Evolutionary conservation across 257 asterid genomes (phyloP).

Genomic region (Echites panduratus): DNA sequence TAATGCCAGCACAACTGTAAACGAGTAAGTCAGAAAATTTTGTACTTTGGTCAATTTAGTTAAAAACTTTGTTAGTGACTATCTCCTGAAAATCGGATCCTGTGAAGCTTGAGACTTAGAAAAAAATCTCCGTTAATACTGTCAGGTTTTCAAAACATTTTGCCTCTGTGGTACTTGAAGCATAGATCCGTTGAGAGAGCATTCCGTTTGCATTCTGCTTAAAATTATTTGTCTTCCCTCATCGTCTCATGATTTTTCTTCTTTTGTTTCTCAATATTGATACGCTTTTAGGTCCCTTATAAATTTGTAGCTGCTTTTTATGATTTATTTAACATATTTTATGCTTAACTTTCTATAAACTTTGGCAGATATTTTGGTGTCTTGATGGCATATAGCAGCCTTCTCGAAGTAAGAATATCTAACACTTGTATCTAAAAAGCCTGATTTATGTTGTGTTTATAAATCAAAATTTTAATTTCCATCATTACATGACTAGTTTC

Average conservation of each 20-base stretch:
- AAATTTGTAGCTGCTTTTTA: not conserved
- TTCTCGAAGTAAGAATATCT: slow-evolving; percentile 32
- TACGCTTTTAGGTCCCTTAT: not conserved
- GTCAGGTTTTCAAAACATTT: not conserved
- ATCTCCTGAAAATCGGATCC: not conserved
- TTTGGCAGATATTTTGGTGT: slow-evolving; percentile 40
- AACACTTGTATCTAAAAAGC: not conserved
- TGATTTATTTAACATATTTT: not conserved
- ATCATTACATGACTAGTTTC: slow-evolving; percentile 22
- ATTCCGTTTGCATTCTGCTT: not conserved
- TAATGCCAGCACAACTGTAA: slow-evolving; percentile 15
- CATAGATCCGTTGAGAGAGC: not conserved
- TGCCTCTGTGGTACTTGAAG: not conserved
- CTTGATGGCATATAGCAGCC: slow-evolving; percentile 41
- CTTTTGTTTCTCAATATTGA: not conserved
- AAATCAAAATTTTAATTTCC: slow-evolving; percentile 1
- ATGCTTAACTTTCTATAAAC: slow-evolving; percentile 7
- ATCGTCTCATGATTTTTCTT: not conserved
- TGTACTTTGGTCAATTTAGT: not conserved
- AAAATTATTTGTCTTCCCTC: not conserved
- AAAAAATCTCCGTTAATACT: not conserved
- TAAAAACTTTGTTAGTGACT: not conserved
- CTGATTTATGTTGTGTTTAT: not conserved
- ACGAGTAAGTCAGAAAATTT: slow-evolving; percentile 30
- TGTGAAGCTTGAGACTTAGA: not conserved